phyloP scores from a whole-genome alignment of 148 eudicot species.

The Persicaria maculosa region DNA sequence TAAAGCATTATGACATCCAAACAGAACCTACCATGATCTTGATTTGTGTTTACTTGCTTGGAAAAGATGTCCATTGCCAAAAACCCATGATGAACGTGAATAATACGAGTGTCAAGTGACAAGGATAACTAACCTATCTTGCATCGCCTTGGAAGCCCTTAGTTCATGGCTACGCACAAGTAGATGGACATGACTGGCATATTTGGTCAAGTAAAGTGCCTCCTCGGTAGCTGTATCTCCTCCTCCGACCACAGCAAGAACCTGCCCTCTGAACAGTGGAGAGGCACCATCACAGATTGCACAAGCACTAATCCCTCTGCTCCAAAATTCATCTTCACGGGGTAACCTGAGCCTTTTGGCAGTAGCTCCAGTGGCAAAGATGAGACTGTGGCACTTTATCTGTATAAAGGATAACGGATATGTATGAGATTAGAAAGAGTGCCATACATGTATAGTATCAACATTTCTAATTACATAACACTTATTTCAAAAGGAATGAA shows the following conservation, averaged over 20 bases:
- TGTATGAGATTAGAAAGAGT: not conserved
- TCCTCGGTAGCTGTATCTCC: constrained; percentile 99
- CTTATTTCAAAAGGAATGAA: no score
- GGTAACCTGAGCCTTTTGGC: constrained; percentile 83
- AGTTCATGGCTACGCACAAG: constrained; percentile 80
- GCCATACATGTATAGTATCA: not conserved
- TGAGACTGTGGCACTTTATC: constrained; percentile 81
- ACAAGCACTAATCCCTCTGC: constrained; percentile 98
- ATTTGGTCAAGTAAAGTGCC: constrained; percentile 89
- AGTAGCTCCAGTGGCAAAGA: constrained; percentile 91
- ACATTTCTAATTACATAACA: no score
- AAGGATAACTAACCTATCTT: constrained; percentile 66
- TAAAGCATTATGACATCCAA: no score
- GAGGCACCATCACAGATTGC: constrained; percentile 99
- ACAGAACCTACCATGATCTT: no score
- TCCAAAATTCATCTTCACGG: constrained; percentile 95
- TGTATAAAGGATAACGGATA: constrained; percentile 18
- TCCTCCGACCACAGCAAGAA: constrained; percentile 99
- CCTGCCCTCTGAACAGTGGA: constrained; percentile 95
- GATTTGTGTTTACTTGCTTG: no score
- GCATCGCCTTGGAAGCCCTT: constrained; percentile 99
- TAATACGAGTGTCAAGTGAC: not conserved
- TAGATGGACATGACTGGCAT: constrained; percentile 94
- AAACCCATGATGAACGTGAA: not conserved
- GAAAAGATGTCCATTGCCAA: no score